Evolutionary conservation across 768 basidiomycete species (phyloP), one percentile per base, ranked within the genome.

Genomic region (Boletus patriciae): DNA sequence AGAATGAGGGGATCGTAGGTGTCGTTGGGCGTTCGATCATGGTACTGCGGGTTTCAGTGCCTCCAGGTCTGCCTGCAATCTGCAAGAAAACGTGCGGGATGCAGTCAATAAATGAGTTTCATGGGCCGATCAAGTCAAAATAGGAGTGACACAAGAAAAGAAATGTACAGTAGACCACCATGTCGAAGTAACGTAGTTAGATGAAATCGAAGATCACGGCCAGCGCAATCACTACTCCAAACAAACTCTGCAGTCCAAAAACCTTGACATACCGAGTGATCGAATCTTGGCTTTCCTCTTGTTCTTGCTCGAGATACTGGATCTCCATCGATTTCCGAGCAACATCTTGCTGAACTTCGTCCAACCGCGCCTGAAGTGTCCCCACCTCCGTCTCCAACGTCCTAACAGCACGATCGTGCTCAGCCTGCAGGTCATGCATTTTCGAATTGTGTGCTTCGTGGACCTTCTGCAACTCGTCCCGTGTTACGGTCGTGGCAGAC

Each of bases 381-480:
- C 86, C 84, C 9, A 91, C 77, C 64, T 90, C 80, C 36, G 80
- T 80, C 65, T 73, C 78, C 48, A 87, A 52, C 38, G 62, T 75
- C 62, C 81, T 82, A 46, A 84, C 67, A 27, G 74, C 76, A 62
- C 84, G 85, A 31, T 85, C 83, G 64, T 89, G 83, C 21, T 81
- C 82, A 16, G 85, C 84, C 67, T 87, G 78, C 52, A 92, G 60
- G 71, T 93, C 90, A 50, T 85, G 76, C 61, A 94, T 68, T 76
- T 88, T 93, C 59, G 87, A 77, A 68, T 88, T 90, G 70, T 94
- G 92, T 6, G 92, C 92, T 69, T 91, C 88, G 61, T 94, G 88
- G 66, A 90, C 73, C 65, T 79, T 82, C 68, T 85, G 83, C 40
- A 94, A 73, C 54, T 94, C 91, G 60, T 91, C 90, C 62, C 84